These are phyloP conservation scores for Lotus japonicus DNA, from an alignment of 306 rosid genomes.

Conservation along the genomic window DNA sequence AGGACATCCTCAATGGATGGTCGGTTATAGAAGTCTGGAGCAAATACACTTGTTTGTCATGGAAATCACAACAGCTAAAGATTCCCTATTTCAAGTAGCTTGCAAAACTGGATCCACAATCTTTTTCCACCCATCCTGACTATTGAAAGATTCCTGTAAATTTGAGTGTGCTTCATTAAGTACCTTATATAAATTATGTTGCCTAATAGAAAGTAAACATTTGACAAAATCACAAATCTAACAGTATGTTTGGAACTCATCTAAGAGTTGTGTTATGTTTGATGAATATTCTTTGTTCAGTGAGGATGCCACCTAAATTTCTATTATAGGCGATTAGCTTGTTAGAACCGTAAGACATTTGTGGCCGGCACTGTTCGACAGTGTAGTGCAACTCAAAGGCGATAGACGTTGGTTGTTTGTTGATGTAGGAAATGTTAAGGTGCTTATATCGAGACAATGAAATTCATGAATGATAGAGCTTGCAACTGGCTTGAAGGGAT, in stretches of 20 bases:
- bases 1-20: slow-evolving; percentile 92
- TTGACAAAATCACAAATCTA: not conserved
- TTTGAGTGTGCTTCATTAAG: slow-evolving; percentile 17
- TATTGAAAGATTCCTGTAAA: slow-evolving; percentile 49
- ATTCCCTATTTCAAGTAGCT: slow-evolving; percentile 65
- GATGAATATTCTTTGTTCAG: too few relatives aligned
- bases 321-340: too few relatives aligned
- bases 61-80: slow-evolving; percentile 54
- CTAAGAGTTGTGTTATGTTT: too few relatives aligned
- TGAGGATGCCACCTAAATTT: too few relatives aligned
- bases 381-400: too few relatives aligned
- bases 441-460: too few relatives aligned
- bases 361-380: too few relatives aligned
- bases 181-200: not conserved
- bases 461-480: too few relatives aligned
- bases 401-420: too few relatives aligned
- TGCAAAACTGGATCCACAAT: slow-evolving; percentile 65
- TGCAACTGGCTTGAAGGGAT: too few relatives aligned
- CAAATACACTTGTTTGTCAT: slow-evolving; percentile 64
- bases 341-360: too few relatives aligned
- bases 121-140: slow-evolving; percentile 48
- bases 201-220: not conserved
- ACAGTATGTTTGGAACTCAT: not conserved
- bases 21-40: slow-evolving; percentile 61
- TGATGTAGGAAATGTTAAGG: too few relatives aligned